Base-by-base conservation (phyloP, 257 asterid species). In the Mitragyna speciosa region DNA sequence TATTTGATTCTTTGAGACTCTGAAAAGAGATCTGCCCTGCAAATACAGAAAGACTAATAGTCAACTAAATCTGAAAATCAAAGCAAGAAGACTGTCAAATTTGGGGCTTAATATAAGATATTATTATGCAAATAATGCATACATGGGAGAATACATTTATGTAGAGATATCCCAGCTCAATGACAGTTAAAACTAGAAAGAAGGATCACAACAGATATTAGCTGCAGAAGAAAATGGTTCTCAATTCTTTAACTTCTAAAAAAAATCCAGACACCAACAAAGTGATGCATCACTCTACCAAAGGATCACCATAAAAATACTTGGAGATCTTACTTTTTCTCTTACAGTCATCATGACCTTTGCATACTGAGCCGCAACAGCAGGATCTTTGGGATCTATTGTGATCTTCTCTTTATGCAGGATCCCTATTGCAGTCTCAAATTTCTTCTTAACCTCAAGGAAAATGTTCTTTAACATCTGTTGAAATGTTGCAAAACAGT, bases 391-490 rank as follows among this genome's bases (percentile, higher is more conserved):
- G 39, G 98, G 97, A 67, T 89, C 94, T n/a, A 96, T 89, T 75
- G 96, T 92, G 85, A 96, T 94, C 92, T 94, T 94, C 89, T 96
- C 98, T 82, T 87, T 89, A 66, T 88, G 88, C 5, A 96, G 90
- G 83, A 96, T 58, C 56, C 92, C 96, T 12, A 94, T 65, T 70
- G 98, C 98, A 67, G 97, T 94, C 86, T 96, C 98, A 76, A 89
- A 93, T 82, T 96, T 96, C 73, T 92, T 96, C 92, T 91, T 94
- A 68, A 96, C 92, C 80, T 96, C 98, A 30, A 90, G 92, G 83
- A 96, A 96, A 65, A 94, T 89, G 83, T 92, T 91, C 96, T 96
- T 96, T 95, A 96, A 87, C 92, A 94, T 75, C 85, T 96, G 98
- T 96, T 84, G 88, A 89, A 30, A 87, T 52, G 76, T 66, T 85